phyloP scores from a whole-genome alignment of 83 land plant genomes.

The Picea abies region DNA sequence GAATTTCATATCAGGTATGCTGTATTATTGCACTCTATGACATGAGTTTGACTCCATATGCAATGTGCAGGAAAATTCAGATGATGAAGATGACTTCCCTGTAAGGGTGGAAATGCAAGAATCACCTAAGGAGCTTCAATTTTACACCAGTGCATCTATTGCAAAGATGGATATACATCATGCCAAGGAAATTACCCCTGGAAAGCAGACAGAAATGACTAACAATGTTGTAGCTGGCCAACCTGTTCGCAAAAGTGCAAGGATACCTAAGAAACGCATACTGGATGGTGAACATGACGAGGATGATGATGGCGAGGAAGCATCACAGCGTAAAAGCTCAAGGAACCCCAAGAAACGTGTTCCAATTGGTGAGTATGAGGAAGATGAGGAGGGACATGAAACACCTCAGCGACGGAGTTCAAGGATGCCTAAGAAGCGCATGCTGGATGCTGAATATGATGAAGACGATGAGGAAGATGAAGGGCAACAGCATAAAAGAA shows the following conservation, averaged over 20 bases:
- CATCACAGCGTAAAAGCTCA: slow-evolving; percentile 49
- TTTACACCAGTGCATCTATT: slow-evolving; percentile 9
- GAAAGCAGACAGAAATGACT: slow-evolving; percentile 21
- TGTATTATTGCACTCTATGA: background rate
- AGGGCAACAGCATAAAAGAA: slow-evolving; percentile 23
- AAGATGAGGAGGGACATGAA: slow-evolving; percentile 25
- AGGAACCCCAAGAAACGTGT: slow-evolving; percentile 30
- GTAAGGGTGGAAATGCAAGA: slow-evolving; percentile 30
- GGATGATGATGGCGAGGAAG: slow-evolving; percentile 48
- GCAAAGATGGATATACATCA: slow-evolving; percentile 21
- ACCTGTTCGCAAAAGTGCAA: slow-evolving; percentile 57
- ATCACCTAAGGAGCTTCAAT: slow-evolving; percentile 26
- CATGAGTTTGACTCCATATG: background rate
- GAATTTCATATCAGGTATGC: background rate
- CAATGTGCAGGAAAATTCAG: slow-evolving; percentile 32
- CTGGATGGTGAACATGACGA: slow-evolving; percentile 52
- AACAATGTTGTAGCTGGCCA: slow-evolving; percentile 14
- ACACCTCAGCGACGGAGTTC: slow-evolving; percentile 28
- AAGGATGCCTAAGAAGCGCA: slow-evolving; percentile 21
- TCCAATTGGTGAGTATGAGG: slow-evolving; percentile 26
- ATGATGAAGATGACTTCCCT: slow-evolving; percentile 36
- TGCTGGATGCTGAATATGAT: slow-evolving; percentile 17
- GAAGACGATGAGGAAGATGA: slow-evolving; percentile 24
- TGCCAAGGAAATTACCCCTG: slow-evolving; percentile 12
- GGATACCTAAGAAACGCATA: slow-evolving; percentile 56